phyloP scores from a whole-genome alignment of 2,329 filamentous ascomycete genomes.

The Lasiodiplodia citricola region DNA sequence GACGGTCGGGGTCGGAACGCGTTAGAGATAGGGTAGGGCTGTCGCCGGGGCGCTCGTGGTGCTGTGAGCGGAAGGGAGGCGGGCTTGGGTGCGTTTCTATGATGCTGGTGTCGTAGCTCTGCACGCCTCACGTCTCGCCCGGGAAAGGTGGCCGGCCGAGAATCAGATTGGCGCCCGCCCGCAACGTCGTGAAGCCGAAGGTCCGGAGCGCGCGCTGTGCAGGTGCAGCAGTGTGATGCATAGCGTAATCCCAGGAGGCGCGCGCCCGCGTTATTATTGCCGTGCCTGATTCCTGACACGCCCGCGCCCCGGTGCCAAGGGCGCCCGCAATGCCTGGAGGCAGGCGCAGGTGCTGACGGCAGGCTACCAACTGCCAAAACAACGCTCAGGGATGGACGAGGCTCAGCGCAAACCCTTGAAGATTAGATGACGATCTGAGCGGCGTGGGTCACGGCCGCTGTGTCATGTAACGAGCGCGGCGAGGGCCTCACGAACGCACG shows the following conservation, averaged over 20 bases:
- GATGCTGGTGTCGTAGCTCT: constrained; percentile 23
- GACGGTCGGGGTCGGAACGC: constrained; percentile 17
- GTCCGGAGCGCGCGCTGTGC: constrained; percentile 18
- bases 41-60: constrained; percentile 7
- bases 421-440: constrained; percentile 26
- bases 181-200: constrained; percentile 24
- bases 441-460: constrained; percentile 22
- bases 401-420: constrained; percentile 25
- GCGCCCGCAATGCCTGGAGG: constrained; percentile 14
- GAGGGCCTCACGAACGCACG: neutral
- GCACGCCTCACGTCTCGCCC: constrained; percentile 18
- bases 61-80: constrained; percentile 3
- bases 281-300: constrained; percentile 24
- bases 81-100: constrained; percentile 15
- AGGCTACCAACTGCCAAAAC: constrained; percentile 2
- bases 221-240: constrained; percentile 5
- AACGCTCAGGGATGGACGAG: constrained; percentile 24
- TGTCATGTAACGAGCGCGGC: constrained; percentile 24
- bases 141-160: constrained; percentile 23
- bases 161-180: constrained; percentile 21
- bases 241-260: constrained; percentile 22
- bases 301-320: constrained; percentile 20
- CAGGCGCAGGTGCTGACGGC: constrained; percentile 7
- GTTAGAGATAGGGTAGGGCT: constrained; percentile 23
- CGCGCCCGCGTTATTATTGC: constrained; percentile 18